These are phyloP conservation scores for Fraxinus latifolia DNA, from an alignment of 305 asterid species.

Conservation along the genomic window DNA sequence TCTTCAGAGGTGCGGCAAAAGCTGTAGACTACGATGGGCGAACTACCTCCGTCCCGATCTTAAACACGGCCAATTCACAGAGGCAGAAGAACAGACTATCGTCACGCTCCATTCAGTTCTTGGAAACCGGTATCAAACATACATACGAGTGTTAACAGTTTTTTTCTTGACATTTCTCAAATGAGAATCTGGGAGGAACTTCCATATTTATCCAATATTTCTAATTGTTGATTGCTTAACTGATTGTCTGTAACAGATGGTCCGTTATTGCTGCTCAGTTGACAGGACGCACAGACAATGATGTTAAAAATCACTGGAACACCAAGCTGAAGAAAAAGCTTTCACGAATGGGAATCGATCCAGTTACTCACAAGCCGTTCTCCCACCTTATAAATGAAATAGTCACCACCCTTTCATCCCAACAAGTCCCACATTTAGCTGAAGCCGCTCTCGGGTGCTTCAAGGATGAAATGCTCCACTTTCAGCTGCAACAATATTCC, in stretches of 20 bases:
- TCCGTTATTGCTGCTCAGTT: conserved; percentile 90
- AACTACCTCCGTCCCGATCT: conserved; percentile 89
- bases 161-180: neutral
- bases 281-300: conserved; percentile 92
- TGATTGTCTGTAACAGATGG: conserved; percentile 52
- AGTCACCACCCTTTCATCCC: conserved; percentile 75
- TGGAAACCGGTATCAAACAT: conserved; percentile 58
- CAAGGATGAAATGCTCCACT: conserved; percentile 98
- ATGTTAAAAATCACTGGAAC: conserved; percentile 96
- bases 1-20: conserved; percentile 82
- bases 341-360: conserved; percentile 78
- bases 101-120: conserved; percentile 83
- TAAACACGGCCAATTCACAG: conserved; percentile 81
- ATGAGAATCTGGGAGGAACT: neutral
- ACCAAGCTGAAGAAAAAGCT: conserved; percentile 83
- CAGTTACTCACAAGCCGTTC: conserved; percentile 91
- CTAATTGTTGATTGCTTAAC: neutral
- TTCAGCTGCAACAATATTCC: conserved; percentile 55
- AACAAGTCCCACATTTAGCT: conserved; percentile 83
- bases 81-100: conserved; percentile 71
- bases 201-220: neutral
- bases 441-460: conserved; percentile 96
- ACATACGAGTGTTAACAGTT: neutral
- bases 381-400: conserved; percentile 91
- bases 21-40: conserved; percentile 82